These are phyloP conservation scores for Taphrina deformans DNA, from an alignment of 1,139 yeast species.

Conservation along the genomic window DNA sequence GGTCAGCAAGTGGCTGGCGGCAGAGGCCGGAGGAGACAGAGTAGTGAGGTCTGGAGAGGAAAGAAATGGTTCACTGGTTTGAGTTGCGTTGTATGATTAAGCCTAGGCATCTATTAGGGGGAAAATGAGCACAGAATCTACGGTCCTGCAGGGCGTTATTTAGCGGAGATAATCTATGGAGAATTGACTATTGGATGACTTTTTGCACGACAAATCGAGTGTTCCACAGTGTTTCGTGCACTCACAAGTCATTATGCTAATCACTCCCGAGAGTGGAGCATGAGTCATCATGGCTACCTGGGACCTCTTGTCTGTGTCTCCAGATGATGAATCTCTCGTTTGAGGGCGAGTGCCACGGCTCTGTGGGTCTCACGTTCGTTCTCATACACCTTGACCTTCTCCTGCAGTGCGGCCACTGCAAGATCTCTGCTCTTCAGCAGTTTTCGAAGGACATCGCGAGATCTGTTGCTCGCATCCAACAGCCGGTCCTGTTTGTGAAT, in stretches of 20 bases:
- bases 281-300: no score
- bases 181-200: not conserved
- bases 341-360: not conserved
- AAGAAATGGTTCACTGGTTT: not conserved
- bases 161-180: not conserved
- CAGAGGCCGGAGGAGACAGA: not conserved
- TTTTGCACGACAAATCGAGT: no score
- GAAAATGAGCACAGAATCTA: not conserved
- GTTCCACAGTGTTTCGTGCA: no score
- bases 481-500: conserved; percentile 1
- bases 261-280: no score
- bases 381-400: not conserved
- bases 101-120: not conserved
- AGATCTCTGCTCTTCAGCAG: not conserved
- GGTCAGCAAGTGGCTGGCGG: conserved; percentile 32
- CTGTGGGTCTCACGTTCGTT: conserved; percentile 4
- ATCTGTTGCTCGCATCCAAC: not conserved
- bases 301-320: not conserved
- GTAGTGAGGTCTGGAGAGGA: not conserved
- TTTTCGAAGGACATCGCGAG: not conserved
- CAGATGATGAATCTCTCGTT: conserved; percentile 5
- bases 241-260: no score
- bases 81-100: not conserved
- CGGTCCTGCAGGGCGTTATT: not conserved
- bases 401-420: not conserved